Base-by-base conservation (phyloP, 106 monocot genomes). In the Phalaenopsis aphrodite region DNA sequence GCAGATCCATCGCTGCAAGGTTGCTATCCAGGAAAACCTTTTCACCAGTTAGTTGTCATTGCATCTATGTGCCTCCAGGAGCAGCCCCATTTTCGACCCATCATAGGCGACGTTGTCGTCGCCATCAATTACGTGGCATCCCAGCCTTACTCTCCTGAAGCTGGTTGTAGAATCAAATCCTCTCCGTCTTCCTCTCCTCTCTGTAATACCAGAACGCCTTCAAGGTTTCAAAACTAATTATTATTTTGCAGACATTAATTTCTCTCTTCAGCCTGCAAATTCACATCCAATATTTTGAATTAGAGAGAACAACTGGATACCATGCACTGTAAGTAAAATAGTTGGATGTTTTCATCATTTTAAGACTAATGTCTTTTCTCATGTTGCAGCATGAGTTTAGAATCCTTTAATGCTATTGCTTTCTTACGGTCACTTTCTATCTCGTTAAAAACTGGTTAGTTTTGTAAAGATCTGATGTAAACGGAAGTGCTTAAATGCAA, bases 1-100 rank as follows among this genome's bases (percentile, higher is more conserved):
- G 91, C 86, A 0, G 91, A 91, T 78, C 91, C 91, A 36, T 56
- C 79, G 5, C 84, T 91, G 2, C 78, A 79, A 61, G 86, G 91
- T 41, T 30, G 83, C 43, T 88, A 82, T 71, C 91, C 91, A 4
- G 56, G 78, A 8, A 86, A 86, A 19, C 78, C 88, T 0, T 86
- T 91, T 37, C 77, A 88, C 78, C 91, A 88, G 61, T 18, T 88
- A 12, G 82, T 86, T 36, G 86, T 86, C 38, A 81, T 91, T 56
- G 56, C 80, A 47, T 82, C 88, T 3, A 88, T 91, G 86, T 91
- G 91, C 56, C 91, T 91, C 78, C 91, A 91, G 79, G 88, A 91
- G 17, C 86, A 84, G 67, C 78, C 88, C 66, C 86, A 88, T 80
- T 82, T 86, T 36, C 84, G 91, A 11, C 90, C 91, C 69, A 84